Conservation (phyloP, 495 filamentous ascomycete genomes). For the Aspergillus nanangensis region DNA sequence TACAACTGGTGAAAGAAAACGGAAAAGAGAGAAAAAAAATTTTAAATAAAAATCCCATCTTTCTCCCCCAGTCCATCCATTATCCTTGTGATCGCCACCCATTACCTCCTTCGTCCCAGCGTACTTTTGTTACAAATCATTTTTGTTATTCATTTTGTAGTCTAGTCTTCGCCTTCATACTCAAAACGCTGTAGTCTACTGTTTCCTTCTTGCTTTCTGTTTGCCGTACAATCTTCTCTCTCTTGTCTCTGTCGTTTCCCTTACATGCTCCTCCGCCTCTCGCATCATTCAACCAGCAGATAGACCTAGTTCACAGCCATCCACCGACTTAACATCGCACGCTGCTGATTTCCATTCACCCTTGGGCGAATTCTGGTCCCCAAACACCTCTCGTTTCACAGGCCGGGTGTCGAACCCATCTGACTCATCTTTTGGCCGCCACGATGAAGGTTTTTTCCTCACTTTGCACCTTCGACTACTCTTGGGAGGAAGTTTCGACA, state of each 20-base stretch:
- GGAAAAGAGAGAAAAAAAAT: neutral
- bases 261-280: no score
- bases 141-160: conserved; percentile 8
- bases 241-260: neutral
- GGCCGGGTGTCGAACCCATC: neutral
- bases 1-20: conserved; percentile 7
- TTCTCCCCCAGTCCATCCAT: neutral
- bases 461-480: conserved; percentile 86
- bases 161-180: neutral
- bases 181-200: neutral
- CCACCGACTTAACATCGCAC: no score
- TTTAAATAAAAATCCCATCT: neutral
- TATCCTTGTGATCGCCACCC: conserved; percentile 13
- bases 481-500: conserved; percentile 98
- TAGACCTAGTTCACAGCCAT: no score
- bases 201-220: no score
- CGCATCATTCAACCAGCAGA: no score
- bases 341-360: no score
- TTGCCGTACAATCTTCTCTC: neutral
- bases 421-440: neutral
- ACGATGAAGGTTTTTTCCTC: conserved; percentile 94
- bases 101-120: conserved; percentile 2
- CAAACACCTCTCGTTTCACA: neutral
- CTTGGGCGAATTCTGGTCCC: neutral
- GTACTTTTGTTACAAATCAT: conserved; percentile 1